Conservation (phyloP, 1,284 basidiomycete species). For the Singerocomus rubriflavus region DNA sequence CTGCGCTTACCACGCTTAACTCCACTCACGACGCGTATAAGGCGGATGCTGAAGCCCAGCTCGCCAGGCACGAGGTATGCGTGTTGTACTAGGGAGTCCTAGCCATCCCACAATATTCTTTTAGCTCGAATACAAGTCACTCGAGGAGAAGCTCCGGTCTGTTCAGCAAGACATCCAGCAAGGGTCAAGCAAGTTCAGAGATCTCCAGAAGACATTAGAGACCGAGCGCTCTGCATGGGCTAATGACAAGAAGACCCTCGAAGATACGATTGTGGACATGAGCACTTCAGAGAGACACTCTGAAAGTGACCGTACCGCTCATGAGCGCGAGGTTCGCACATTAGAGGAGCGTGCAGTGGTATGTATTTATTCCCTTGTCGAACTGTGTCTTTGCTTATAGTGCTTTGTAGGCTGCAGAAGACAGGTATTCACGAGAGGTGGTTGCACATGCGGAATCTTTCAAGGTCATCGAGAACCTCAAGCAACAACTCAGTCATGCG, state of each 20-base stretch:
- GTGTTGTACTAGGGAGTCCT: not conserved
- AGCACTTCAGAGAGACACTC: conserved; percentile 64
- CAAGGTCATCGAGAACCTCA: conserved; percentile 65
- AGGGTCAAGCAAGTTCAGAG: conserved; percentile 49
- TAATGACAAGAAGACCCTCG: conserved; percentile 76
- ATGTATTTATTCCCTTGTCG: conserved; percentile 6
- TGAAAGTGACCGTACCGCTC: conserved; percentile 58
- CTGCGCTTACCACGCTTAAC: conserved; percentile 68
- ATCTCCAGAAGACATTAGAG: conserved; percentile 64
- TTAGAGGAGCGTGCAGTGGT: conserved; percentile 75
- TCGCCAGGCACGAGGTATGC: conserved; percentile 64
- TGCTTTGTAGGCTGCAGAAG: conserved; percentile 63
- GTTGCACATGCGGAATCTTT: conserved; percentile 81
- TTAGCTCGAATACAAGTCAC: conserved; percentile 64
- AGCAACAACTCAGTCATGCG: conserved; percentile 54
- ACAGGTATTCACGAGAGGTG: conserved; percentile 78
- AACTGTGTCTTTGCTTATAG: not conserved
- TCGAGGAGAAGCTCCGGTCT: conserved; percentile 60
- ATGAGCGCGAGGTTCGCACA: conserved; percentile 61
- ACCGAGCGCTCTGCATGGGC: conserved; percentile 65
- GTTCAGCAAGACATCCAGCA: conserved; percentile 58
- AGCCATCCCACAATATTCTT: not conserved
- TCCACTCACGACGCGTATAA: conserved; percentile 79
- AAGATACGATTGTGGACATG: conserved; percentile 75
- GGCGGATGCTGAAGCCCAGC: conserved; percentile 59